These are phyloP conservation scores for Lomentospora prolificans DNA, from an alignment of 2,329 filamentous ascomycete species.

Conservation along the genomic window DNA sequence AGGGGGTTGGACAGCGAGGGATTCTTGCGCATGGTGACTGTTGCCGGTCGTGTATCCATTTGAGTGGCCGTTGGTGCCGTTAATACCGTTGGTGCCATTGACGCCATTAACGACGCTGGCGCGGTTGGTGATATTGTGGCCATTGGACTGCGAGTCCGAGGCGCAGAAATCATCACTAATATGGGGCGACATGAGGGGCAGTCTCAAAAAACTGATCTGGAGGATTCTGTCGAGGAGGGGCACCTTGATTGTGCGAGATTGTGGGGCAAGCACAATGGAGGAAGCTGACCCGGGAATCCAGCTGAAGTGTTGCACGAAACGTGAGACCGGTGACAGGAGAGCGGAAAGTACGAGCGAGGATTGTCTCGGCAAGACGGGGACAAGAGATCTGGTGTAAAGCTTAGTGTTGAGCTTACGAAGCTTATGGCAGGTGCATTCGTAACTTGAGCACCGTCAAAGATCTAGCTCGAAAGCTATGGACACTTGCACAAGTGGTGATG, in stretches of 20 bases:
- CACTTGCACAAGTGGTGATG: neutral
- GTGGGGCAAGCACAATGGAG: neutral
- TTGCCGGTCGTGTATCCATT: conserved; percentile 15
- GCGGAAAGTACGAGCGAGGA: neutral
- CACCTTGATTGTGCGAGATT: neutral
- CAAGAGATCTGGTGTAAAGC: too few species aligned
- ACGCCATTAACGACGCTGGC: conserved; percentile 11
- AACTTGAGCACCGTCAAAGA: neutral
- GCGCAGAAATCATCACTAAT: neutral
- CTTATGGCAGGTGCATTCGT: neutral
- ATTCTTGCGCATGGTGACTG: conserved; percentile 11
- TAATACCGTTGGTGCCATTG: neutral
- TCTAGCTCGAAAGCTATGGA: neutral
- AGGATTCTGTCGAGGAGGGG: neutral
- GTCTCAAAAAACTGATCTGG: neutral
- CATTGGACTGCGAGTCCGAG: neutral
- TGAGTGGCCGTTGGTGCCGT: conserved; percentile 13
- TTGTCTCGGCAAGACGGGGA: neutral
- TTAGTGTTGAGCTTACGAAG: neutral
- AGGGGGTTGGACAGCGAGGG: neutral
- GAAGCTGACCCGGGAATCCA: too few species aligned
- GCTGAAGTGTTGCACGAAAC: too few species aligned
- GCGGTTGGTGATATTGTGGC: conserved; percentile 12
- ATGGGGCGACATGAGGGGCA: neutral
- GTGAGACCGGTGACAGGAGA: too few species aligned